Conservation (phyloP, 352 stramenopile species). For the Phytopythium kandeliae region DNA sequence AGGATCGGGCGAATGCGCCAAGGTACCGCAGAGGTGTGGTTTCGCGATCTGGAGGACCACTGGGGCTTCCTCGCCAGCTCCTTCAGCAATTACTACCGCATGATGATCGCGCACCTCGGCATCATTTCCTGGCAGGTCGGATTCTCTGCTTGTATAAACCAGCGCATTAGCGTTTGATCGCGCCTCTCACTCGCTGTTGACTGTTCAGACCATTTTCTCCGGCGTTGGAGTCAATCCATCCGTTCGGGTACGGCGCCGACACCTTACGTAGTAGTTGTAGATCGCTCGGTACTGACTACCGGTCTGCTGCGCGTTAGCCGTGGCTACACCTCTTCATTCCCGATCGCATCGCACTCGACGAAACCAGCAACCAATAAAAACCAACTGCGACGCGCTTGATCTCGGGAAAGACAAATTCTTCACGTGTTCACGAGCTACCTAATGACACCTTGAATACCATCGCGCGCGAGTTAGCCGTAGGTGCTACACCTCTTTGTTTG, state of each 20-base stretch:
- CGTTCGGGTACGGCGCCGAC: conserved; percentile 19
- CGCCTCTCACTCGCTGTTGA: not conserved
- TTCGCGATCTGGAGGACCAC: conserved; percentile 40
- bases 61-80: conserved; percentile 69
- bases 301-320: conserved; percentile 21
- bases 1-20: not conserved
- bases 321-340: conserved; percentile 80
- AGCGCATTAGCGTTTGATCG: not conserved
- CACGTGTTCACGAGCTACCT: not conserved
- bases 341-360: conserved; percentile 51
- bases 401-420: too few relatives aligned
- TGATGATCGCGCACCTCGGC: conserved; percentile 73
- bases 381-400: not conserved
- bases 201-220: conserved; percentile 49
- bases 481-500: too few relatives aligned
- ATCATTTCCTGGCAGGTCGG: conserved; percentile 73
- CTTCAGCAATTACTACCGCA: conserved; percentile 77
- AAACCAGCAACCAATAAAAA: conserved; percentile 4
- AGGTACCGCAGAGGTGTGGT: conserved; percentile 61
- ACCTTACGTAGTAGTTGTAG: not conserved
- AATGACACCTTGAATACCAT: not conserved
- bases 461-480: not conserved
- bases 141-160: not conserved
- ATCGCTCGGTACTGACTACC: not conserved
- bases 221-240: conserved; percentile 47